A percentile compares a stretch with the other conserved stretches of the same genome.
Evolutionary conservation across 345 rosid genomes (phyloP).

Genomic region (Corchorus capsularis): DNA sequence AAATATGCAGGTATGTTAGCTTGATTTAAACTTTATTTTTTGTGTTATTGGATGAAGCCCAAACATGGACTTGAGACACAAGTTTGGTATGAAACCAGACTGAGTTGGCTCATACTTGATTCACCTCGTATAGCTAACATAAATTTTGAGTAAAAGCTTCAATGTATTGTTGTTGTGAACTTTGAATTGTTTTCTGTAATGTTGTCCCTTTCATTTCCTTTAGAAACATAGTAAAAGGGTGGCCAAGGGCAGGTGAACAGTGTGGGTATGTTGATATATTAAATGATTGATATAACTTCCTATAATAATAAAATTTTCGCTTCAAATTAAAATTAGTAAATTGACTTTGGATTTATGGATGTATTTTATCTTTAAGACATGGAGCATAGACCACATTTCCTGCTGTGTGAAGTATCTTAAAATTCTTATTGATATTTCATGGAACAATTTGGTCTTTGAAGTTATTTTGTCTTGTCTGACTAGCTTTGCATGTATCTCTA

Average conservation of each 20-base stretch:
- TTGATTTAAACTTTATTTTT: not conserved
- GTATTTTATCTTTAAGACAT: not conserved
- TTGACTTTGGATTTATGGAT: not conserved
- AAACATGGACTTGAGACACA: not conserved
- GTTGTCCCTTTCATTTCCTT: not conserved
- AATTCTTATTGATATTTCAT: not conserved
- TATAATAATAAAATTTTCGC: not conserved
- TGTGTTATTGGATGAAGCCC: not conserved
- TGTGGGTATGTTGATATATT: not conserved
- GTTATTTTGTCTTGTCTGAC: not conserved
- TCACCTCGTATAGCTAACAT: not conserved
- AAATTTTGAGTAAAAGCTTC: not conserved
- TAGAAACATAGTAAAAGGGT: not conserved
- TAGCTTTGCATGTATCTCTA: constrained; percentile 19
- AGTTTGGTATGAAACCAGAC: not conserved
- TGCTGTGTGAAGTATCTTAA: not conserved
- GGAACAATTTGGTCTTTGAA: not conserved
- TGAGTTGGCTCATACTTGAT: not conserved
- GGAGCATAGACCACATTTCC: not conserved
- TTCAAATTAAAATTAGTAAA: not conserved
- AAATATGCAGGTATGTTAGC: not conserved
- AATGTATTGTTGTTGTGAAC: constrained; percentile 2
- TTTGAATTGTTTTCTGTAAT: not conserved
- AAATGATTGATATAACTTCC: not conserved
- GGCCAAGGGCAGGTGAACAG: not conserved